These are phyloP conservation scores for Passalora sequoiae DNA, from an alignment of 2,329 filamentous ascomycete genomes.

Conservation along the genomic window DNA sequence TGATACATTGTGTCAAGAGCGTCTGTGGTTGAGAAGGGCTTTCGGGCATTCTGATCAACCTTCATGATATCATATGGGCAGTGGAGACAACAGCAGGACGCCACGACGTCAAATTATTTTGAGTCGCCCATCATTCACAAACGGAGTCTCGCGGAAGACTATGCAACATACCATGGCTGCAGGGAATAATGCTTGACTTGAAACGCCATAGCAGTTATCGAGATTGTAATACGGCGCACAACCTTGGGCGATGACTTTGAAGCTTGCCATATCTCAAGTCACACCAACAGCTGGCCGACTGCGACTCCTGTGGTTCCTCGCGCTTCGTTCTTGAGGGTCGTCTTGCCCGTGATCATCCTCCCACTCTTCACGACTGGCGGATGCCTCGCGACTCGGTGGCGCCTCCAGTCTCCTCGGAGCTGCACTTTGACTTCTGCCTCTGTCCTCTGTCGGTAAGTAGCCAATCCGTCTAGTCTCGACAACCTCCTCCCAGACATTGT, in stretches of 20 bases:
- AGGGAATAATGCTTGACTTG: neutral
- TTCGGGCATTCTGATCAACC: neutral
- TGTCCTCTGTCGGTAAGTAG: constrained; percentile 3
- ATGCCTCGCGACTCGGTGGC: neutral
- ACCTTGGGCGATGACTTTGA: neutral
- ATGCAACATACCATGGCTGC: neutral
- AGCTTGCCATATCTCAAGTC: neutral
- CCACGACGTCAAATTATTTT: too few relatives aligned
- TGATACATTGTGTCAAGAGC: neutral
- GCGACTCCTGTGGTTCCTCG: constrained; percentile 1
- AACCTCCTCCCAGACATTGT: constrained; percentile 4
- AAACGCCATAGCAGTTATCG: neutral
- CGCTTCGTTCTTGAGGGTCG: neutral
- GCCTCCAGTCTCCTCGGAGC: constrained; percentile 6
- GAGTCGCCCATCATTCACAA: neutral
- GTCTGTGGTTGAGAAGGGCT: neutral
- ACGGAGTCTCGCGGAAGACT: neutral
- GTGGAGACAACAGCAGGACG: neutral
- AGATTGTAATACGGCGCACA: neutral
- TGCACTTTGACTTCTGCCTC: constrained; percentile 7
- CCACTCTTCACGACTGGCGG: neutral
- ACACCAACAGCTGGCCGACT: constrained; percentile 9
- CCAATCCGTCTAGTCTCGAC: constrained; percentile 7
- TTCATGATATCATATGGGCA: neutral
- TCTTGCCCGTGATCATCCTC: neutral